A percentile compares a stretch with the other conserved stretches of the same genome.
Evolutionary conservation across 148 eudicot genomes (phyloP).

Genomic region (Vaccinium darrowii): DNA sequence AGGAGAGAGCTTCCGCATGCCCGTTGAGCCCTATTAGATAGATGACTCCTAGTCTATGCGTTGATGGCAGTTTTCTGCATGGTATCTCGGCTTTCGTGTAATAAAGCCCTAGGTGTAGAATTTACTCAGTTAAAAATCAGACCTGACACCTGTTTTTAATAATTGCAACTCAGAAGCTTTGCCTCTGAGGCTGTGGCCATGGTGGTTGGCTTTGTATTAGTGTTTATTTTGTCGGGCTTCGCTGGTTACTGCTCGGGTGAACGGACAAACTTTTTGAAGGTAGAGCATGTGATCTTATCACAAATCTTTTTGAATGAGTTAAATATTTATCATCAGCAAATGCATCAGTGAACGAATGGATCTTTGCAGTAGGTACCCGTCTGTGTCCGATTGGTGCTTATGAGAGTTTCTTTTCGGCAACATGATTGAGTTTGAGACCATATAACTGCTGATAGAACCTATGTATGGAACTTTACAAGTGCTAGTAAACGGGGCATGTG

Average conservation of each 20-base stretch:
- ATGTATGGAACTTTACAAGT: no score
- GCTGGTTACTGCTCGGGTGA: background rate
- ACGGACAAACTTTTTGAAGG: background rate
- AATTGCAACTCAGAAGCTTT: slow-evolving; percentile 14
- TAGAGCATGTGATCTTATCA: background rate
- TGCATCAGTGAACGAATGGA: background rate
- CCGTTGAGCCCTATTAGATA: slow-evolving; percentile 84
- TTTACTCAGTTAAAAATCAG: background rate
- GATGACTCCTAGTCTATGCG: slow-evolving; percentile 4
- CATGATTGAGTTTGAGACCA: background rate
- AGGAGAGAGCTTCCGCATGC: slow-evolving; percentile 78
- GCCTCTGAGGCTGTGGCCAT: slow-evolving; percentile 9
- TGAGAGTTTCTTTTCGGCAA: background rate
- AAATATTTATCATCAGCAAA: background rate
- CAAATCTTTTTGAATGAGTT: background rate
- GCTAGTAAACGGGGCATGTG: no score
- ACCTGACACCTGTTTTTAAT: slow-evolving; percentile 16
- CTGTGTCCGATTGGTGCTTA: background rate
- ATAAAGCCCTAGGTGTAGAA: background rate
- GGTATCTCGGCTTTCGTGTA: slow-evolving; percentile 10
- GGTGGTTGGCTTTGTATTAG: background rate
- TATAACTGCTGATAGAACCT: no score
- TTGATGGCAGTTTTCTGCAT: background rate
- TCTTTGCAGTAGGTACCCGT: background rate
- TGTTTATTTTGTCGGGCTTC: background rate